Percentiles rank a stretch among this genome's conserved stretches.
Evolutionary conservation across 495 filamentous ascomycete genomes (phyloP).

Genomic region (Neurospora sp.): DNA sequence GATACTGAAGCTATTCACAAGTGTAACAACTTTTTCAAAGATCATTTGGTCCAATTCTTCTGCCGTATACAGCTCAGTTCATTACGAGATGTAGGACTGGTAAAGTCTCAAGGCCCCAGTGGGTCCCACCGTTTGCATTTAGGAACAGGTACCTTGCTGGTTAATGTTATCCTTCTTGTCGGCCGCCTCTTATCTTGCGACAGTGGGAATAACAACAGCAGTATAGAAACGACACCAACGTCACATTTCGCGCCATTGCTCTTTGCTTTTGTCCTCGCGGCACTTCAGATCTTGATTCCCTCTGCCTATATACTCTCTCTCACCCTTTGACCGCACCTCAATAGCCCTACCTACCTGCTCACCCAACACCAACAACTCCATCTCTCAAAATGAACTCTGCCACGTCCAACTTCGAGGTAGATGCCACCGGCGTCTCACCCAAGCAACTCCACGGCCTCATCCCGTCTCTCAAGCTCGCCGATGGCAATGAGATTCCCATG

Average conservation of each 20-base stretch:
- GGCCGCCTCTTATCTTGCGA: not conserved
- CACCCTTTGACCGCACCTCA: not conserved
- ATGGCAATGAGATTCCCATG: slow-evolving; percentile 64
- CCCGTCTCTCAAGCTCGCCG: slow-evolving; percentile 51
- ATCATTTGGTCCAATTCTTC: not conserved
- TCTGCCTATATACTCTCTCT: not conserved
- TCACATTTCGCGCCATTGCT: not conserved
- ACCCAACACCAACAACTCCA: not conserved
- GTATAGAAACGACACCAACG: not conserved
- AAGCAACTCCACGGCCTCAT: slow-evolving; percentile 25
- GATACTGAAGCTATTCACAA: not conserved
- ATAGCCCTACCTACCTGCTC: no score
- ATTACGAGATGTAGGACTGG: not conserved
- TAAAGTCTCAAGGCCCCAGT: not conserved
- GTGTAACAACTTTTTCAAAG: not conserved
- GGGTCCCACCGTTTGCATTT: not conserved
- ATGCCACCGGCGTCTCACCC: slow-evolving; percentile 14
- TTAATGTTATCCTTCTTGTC: not conserved
- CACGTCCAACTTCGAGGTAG: slow-evolving; percentile 18
- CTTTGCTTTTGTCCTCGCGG: not conserved
- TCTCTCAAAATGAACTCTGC: slow-evolving; percentile 24
- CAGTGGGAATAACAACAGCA: not conserved
- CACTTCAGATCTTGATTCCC: not conserved
- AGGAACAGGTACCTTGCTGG: not conserved
- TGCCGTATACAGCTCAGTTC: not conserved